Evolutionary conservation across 2,329 filamentous ascomycete genomes (phyloP).

Genomic region (Alternaria solani): DNA sequence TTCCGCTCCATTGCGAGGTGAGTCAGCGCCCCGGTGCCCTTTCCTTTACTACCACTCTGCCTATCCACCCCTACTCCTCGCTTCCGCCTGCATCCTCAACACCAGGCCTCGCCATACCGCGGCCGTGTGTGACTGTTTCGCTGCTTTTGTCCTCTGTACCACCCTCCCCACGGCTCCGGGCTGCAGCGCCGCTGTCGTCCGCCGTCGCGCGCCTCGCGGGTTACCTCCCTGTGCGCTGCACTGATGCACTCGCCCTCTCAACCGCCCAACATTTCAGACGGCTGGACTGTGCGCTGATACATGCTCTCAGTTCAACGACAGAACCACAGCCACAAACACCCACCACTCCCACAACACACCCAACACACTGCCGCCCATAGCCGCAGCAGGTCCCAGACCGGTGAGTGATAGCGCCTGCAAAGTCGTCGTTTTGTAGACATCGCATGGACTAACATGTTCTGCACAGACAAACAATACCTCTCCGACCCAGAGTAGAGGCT

Average conservation of each 20-base stretch:
- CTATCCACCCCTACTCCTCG: constrained; percentile 11
- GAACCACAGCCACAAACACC: constrained; percentile 40
- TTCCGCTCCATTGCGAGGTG: constrained; percentile 34
- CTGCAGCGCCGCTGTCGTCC: constrained; percentile 46
- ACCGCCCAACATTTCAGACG: constrained; percentile 35
- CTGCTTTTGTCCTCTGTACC: constrained; percentile 42
- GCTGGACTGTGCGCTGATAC: constrained; percentile 42
- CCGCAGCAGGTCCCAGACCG: constrained; percentile 24
- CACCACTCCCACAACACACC: constrained; percentile 18
- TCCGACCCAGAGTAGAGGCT: constrained; percentile 36
- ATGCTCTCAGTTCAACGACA: constrained; percentile 29
- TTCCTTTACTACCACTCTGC: constrained; percentile 11
- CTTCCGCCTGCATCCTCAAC: constrained; percentile 29
- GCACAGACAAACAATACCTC: constrained; percentile 44
- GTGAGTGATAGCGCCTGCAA: constrained; percentile 36
- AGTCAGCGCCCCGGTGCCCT: constrained; percentile 40
- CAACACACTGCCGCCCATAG: constrained; percentile 22
- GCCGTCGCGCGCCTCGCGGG: constrained; percentile 42
- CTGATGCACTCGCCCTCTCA: constrained; percentile 43
- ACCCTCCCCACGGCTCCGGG: constrained; percentile 42
- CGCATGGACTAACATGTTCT: constrained; percentile 35
- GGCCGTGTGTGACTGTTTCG: constrained; percentile 45
- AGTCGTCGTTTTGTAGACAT: too few species aligned
- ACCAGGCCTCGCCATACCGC: constrained; percentile 34
- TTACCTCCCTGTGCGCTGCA: constrained; percentile 48